These are phyloP conservation scores for Fennellomyces sp. DNA, from an alignment of 371 early-diverging fungal genomes.

Conservation along the genomic window DNA sequence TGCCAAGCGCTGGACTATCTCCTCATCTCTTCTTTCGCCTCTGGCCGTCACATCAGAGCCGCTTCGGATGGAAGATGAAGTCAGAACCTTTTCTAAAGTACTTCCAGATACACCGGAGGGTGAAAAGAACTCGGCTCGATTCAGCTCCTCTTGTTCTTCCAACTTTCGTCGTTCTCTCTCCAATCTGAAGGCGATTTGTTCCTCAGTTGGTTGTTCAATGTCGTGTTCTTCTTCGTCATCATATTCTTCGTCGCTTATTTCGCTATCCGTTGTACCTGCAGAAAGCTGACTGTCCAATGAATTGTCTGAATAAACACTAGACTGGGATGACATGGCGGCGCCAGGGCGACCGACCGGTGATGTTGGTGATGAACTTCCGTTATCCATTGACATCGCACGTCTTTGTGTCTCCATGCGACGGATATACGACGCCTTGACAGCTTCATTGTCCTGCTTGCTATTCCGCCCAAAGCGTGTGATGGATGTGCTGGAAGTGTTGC, in stretches of 20 bases:
- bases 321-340: neutral
- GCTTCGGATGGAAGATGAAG: neutral
- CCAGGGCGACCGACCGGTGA: neutral
- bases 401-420: constrained; percentile 28
- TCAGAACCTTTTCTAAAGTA: neutral
- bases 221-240: constrained; percentile 15
- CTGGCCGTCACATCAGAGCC: neutral
- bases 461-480: constrained; percentile 1
- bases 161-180: constrained; percentile 28
- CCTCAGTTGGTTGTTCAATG: constrained; percentile 14
- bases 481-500: constrained; percentile 11
- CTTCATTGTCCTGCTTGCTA: constrained; percentile 14
- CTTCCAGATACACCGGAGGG: neutral
- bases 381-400: constrained; percentile 7
- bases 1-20: neutral
- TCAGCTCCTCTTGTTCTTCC: constrained; percentile 36
- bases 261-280: constrained; percentile 43
- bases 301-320: constrained; percentile 30
- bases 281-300: constrained; percentile 41
- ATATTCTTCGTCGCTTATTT: constrained; percentile 12
- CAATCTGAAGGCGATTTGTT: constrained; percentile 15
- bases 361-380: neutral
- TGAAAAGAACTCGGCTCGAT: constrained; percentile 32
- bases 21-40: neutral
- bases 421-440: constrained; percentile 24